Conservation (phyloP, 2,329 filamentous ascomycete genomes). For the Microdochium bolleyi region DNA sequence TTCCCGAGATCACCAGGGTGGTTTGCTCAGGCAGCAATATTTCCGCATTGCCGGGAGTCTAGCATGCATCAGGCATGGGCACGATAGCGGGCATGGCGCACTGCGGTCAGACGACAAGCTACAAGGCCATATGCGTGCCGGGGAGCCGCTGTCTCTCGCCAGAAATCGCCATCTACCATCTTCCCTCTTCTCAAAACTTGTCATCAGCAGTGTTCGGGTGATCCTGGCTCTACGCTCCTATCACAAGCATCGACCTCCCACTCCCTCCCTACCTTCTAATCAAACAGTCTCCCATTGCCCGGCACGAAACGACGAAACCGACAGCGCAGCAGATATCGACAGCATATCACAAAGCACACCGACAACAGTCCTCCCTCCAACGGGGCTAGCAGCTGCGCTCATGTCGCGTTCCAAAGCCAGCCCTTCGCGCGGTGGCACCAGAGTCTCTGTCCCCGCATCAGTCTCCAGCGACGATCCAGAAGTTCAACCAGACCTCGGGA, state of each 20-base stretch:
- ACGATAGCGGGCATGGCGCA: not conserved
- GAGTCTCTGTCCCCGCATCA: not conserved
- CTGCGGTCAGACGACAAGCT: not conserved
- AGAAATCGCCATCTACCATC: not conserved
- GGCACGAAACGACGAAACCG: not conserved
- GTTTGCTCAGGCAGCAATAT: not conserved
- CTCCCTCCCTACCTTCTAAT: not conserved
- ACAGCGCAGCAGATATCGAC: not conserved
- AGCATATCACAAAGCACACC: not conserved
- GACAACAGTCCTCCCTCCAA: not conserved
- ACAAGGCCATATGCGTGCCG: not conserved
- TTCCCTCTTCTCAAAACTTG: not conserved
- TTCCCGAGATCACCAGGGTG: not conserved
- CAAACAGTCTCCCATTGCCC: not conserved
- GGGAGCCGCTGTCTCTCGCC: not conserved
- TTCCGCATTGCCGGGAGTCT: not conserved
- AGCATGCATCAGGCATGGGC: not conserved
- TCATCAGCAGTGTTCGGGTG: not conserved
- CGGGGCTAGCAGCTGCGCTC: not conserved
- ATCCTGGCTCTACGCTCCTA: not conserved
- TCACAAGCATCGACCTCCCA: not conserved
- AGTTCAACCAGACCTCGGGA: not conserved
- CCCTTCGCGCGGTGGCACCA: not conserved
- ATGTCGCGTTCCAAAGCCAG: not conserved
- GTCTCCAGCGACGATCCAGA: not conserved